Evolutionary conservation across 1,284 basidiomycete species (phyloP).

Genomic region (Ustilago loliicola): DNA sequence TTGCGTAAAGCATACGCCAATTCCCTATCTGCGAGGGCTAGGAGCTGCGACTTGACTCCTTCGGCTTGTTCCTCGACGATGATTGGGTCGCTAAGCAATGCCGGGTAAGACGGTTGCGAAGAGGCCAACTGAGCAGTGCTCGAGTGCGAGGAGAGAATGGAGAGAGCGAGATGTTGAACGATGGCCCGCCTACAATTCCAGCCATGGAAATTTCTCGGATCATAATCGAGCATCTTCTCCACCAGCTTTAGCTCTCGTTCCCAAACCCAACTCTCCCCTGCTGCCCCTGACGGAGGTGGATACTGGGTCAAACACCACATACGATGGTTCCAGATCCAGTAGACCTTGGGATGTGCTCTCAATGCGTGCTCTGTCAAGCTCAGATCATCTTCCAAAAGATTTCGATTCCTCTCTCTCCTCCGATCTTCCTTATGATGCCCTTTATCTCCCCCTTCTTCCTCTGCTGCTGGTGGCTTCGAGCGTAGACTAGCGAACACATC

Average conservation of each 20-base stretch:
- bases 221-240: slow-evolving; percentile 67
- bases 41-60: slow-evolving; percentile 15
- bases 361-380: slow-evolving; percentile 63
- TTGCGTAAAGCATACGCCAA: slow-evolving; percentile 79
- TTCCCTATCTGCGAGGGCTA: slow-evolving; percentile 52
- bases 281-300: slow-evolving; percentile 5
- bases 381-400: slow-evolving; percentile 60
- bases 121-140: not conserved
- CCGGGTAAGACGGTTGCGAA: slow-evolving; percentile 12
- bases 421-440: not conserved
- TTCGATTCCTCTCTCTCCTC: slow-evolving; percentile 8
- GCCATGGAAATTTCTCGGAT: slow-evolving; percentile 67
- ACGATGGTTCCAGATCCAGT: slow-evolving; percentile 70
- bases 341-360: slow-evolving; percentile 67
- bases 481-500: slow-evolving; percentile 55
- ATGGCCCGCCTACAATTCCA: slow-evolving; percentile 68
- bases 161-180: slow-evolving; percentile 52
- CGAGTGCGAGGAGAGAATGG: slow-evolving; percentile 17
- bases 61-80: not conserved
- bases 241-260: slow-evolving; percentile 61
- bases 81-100: slow-evolving; percentile 17
- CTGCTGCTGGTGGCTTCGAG: not conserved
- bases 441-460: not conserved
- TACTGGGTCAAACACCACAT: slow-evolving; percentile 65
- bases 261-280: slow-evolving; percentile 48